These are phyloP conservation scores for Aurantiochytrium sp. DNA, from an alignment of 108 stramenopile species.

Conservation along the genomic window DNA sequence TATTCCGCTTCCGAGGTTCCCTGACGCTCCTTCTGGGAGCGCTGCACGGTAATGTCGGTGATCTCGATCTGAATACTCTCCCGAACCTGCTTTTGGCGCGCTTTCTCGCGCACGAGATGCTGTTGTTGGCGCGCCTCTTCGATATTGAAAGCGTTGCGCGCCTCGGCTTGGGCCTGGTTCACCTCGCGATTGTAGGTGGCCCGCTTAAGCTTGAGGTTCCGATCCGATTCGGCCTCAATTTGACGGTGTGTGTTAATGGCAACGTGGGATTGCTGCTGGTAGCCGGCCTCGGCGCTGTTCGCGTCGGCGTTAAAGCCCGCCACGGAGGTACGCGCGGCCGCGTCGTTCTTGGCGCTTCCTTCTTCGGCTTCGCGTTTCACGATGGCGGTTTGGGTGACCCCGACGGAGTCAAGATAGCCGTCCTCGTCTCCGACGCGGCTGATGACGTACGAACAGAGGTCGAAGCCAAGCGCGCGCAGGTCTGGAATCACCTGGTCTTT, in stretches of 20 bases:
- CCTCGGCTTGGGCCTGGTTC: conserved; percentile 33
- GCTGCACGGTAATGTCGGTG: conserved; percentile 39
- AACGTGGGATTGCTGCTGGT: neutral
- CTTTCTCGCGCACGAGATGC: conserved; percentile 42
- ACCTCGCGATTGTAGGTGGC: conserved; percentile 41
- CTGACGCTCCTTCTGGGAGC: conserved; percentile 44
- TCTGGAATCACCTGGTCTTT: conserved; percentile 34
- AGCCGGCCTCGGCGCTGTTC: conserved; percentile 39
- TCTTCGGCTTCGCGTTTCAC: conserved; percentile 49
- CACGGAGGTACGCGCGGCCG: conserved; percentile 45
- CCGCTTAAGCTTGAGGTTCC: neutral
- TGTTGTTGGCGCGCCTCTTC: conserved; percentile 46
- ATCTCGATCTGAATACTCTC: conserved; percentile 38
- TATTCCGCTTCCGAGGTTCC: conserved; percentile 45
- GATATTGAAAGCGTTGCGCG: conserved; percentile 38
- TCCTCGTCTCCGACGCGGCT: conserved; percentile 38
- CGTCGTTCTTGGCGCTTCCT: conserved; percentile 39
- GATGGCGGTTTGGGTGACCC: conserved; percentile 46
- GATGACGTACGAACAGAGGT: conserved; percentile 47
- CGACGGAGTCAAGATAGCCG: conserved; percentile 52
- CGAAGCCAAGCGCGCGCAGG: conserved; percentile 43
- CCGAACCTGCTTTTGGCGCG: conserved; percentile 48
- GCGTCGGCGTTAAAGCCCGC: conserved; percentile 48
- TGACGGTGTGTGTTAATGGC: neutral
- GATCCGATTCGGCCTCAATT: conserved; percentile 31